These are phyloP conservation scores for Takashimella tepidaria DNA, from an alignment of 1,284 basidiomycete species.

Conservation along the genomic window DNA sequence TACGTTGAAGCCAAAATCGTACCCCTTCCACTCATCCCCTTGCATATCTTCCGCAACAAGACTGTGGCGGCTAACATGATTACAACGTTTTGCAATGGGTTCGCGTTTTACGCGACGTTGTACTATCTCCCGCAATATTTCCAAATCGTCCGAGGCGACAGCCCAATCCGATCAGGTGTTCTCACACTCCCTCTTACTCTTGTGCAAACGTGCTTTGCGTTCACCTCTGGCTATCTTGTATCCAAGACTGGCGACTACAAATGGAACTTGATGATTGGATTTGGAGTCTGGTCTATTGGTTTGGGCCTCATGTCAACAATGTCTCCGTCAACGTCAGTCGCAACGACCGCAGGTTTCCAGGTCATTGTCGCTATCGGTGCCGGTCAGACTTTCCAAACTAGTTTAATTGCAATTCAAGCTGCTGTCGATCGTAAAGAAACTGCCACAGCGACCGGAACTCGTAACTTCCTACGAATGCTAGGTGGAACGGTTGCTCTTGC, in stretches of 20 bases:
- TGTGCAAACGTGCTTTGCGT: slow-evolving; percentile 55
- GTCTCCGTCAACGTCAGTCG: slow-evolving; percentile 51
- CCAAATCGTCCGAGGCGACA: slow-evolving; percentile 62
- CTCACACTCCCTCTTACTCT: slow-evolving; percentile 62
- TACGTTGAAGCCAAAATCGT: slow-evolving; percentile 67
- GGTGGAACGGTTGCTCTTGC: slow-evolving; percentile 22
- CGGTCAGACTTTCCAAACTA: slow-evolving; percentile 49
- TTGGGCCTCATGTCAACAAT: slow-evolving; percentile 63
- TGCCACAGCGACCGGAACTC: slow-evolving; percentile 33
- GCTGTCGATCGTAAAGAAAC: slow-evolving; percentile 27
- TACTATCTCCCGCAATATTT: slow-evolving; percentile 61
- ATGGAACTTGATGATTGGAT: slow-evolving; percentile 60
- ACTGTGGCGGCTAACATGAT: slow-evolving; percentile 66
- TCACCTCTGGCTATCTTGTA: slow-evolving; percentile 55
- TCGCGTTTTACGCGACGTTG: slow-evolving; percentile 25
- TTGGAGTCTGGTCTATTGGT: slow-evolving; percentile 60
- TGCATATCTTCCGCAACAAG: slow-evolving; percentile 64
- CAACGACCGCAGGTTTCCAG: slow-evolving; percentile 60
- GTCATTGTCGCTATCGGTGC: slow-evolving; percentile 62
- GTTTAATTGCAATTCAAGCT: slow-evolving; percentile 53
- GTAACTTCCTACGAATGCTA: slow-evolving; percentile 36
- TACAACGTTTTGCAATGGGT: slow-evolving; percentile 60
- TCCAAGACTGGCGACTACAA: slow-evolving; percentile 62
- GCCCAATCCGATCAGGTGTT: slow-evolving; percentile 57
- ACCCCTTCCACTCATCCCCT: slow-evolving; percentile 59